A percentile compares a stretch with the other conserved stretches of the same genome.
phyloP scores from a whole-genome alignment of 164 flowering plant species.

The Magnolia changhungtana region DNA sequence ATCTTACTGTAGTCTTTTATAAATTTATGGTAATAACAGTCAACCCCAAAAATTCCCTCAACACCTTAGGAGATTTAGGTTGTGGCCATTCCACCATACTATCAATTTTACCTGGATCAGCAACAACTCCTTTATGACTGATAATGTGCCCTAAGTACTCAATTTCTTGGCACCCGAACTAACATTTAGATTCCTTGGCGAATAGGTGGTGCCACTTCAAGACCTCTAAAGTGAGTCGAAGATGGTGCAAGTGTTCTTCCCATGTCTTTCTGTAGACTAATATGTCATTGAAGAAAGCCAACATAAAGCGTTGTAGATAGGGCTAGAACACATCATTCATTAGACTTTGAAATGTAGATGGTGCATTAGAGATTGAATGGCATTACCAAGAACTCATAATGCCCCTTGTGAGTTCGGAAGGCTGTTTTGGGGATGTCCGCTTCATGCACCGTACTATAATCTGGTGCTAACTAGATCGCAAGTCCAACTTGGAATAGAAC shows the following conservation, averaged over 20 bases:
- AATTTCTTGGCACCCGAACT: not conserved
- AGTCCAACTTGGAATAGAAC: slow-evolving; percentile 1
- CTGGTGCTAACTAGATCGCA: not conserved
- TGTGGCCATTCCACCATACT: not conserved
- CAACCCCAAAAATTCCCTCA: not conserved
- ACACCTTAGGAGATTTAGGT: not conserved
- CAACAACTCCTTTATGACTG: not conserved
- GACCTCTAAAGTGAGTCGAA: not conserved
- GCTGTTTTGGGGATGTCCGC: slow-evolving; percentile 1
- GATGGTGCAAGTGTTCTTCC: not conserved
- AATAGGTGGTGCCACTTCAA: not conserved
- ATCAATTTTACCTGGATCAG: not conserved
- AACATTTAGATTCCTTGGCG: not conserved
- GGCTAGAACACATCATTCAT: not conserved
- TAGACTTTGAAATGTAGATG: not conserved
- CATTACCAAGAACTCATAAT: slow-evolving; percentile 6
- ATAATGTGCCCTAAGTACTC: not conserved
- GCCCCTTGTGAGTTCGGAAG: slow-evolving; percentile 3
- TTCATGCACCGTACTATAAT: not conserved
- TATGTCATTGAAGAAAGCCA: slow-evolving; percentile 1
- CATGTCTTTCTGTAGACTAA: not conserved
- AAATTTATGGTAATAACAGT: not conserved
- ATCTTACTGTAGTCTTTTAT: not conserved
- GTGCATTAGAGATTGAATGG: slow-evolving; percentile 2
- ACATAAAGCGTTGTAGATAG: not conserved